Evolutionary conservation across 164 flowering plant genomes (phyloP), one percentile per base, ranked within the genome.

Genomic region (Vitis rotundifolia): DNA sequence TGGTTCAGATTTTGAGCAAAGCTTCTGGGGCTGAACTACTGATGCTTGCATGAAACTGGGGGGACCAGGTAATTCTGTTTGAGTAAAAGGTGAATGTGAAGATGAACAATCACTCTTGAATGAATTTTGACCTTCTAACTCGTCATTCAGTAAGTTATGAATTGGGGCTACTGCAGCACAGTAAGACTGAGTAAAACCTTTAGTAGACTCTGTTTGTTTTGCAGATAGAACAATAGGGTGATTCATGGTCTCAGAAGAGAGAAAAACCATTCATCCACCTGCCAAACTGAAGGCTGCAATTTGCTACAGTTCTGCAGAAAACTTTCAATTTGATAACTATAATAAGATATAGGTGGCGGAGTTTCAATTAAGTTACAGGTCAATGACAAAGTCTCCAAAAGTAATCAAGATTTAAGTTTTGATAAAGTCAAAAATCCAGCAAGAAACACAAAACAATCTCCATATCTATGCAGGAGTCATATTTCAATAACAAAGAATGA

Each of bases 201-300:
- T 71, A 26, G 63, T 66, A 70, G 81, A 71, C 58, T 80, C 74
- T 11, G 53, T 76, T 68, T 76, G 74, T 61, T 79, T 68, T 8
- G 73, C 59, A 57, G 86, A 72, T 29, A 81, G 28, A 29, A 75
- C 26, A 62, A 75, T 57, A n/a, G 63, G 76, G 68, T 49, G 75
- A 52, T 70, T 76, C 87, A 83, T 83, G 75, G 64, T 76, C 59
- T 71, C 66, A 18, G 58, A 70, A 22, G 49, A 47, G n/a, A 68
- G 18, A 48, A 66, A 71, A 74, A 66, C 15, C 26, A 19, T 61
- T 63, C 56, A 76, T 63, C 70, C 52, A 19, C 63, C 29, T 1
- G 15, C 59, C 29, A 77, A 55, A 12, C 14, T 44, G 29, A 8
- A 37, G 44, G 44, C 5, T 37, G 44, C 44, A 37, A 37, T 37